Base-by-base conservation (phyloP, 768 basidiomycete species). In the Omphalotus guepiniiformis region DNA sequence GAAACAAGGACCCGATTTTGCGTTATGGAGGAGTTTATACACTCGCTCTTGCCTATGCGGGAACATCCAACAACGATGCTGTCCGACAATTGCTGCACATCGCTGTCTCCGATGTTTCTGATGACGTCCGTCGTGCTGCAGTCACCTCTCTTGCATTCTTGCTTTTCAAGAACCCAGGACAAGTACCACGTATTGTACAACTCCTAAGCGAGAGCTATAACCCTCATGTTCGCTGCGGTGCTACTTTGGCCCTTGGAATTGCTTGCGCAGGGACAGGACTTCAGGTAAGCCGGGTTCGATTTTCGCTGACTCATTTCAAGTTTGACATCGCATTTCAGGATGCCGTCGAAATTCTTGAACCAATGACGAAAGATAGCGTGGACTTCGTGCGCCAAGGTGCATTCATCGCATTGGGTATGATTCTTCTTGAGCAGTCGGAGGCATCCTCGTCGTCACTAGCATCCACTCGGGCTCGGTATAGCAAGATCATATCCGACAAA, bases 311-410 rank as follows among this genome's bases (percentile, higher is more conserved):
- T 6, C 26, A 38, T 19, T 16, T 18, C 27, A 4, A 18, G 8
- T n/a, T 11, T 16, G 42, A 34, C 15, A n/a, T 25, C 36, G 34
- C 28, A 35, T 9, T 46, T 11, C 62, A 94, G 85, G 94, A 98
- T 68, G 96, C 96, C 18, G 81, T 98, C 50, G 93, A 93, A 55
- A 90, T 99, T 53, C 70, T 99, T 53, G 93, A 98, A 64, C 96
- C 96, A 4, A 92, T 99, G 88, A 96, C 93, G 16, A 96, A 92
- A 60, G 96, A 99, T 55, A 84, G 93, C 19, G 90, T 97, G 37
- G 96, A 99, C 67, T 99, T 98, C 61, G 96, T 99, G 47, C 88
- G 95, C 13, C 96, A 99, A 67, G 95, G 95, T 11, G 96, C 96
- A 2, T 90, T 94, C 64, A 83, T 96, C 54, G 87, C 95, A 13